phyloP scores from a whole-genome alignment of 1,284 basidiomycete genomes.

The Ustilago curta region DNA sequence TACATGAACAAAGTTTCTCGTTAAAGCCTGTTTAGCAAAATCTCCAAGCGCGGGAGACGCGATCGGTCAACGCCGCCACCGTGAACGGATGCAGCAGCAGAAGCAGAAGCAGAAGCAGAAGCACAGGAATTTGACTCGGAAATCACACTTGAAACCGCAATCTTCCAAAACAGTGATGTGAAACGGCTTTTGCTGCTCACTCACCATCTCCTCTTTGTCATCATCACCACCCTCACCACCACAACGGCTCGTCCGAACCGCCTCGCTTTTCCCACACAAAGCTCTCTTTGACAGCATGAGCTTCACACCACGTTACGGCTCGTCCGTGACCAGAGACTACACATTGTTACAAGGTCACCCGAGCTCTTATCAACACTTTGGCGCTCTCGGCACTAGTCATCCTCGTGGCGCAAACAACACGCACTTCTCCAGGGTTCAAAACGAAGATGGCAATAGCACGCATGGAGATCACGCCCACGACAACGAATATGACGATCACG shows the following conservation, averaged over 20 bases:
- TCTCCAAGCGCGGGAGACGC: too few relatives aligned
- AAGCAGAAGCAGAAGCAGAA: neutral
- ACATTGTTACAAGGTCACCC: conserved; percentile 50
- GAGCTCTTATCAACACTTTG: conserved; percentile 47
- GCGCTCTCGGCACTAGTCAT: conserved; percentile 19
- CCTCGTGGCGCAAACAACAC: conserved; percentile 7
- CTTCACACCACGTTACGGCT: conserved; percentile 52
- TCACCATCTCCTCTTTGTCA: neutral
- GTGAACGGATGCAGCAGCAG: neutral
- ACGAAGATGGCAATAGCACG: conserved; percentile 7
- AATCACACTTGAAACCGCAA: neutral
- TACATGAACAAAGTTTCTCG: too few relatives aligned
- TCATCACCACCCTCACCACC: neutral
- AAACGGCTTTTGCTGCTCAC: neutral
- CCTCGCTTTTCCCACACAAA: neutral
- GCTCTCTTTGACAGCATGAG: conserved; percentile 24
- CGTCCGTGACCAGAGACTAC: conserved; percentile 51
- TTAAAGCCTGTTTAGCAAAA: too few relatives aligned
- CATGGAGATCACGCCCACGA: conserved; percentile 24
- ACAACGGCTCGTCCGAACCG: neutral
- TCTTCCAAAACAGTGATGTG: neutral
- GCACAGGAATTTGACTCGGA: neutral
- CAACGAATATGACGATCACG: conserved; percentile 18
- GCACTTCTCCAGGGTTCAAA: neutral
- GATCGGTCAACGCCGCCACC: too few relatives aligned